Conservation (phyloP, 164 flowering plant genomes). For the Echeveria elegans region DNA sequence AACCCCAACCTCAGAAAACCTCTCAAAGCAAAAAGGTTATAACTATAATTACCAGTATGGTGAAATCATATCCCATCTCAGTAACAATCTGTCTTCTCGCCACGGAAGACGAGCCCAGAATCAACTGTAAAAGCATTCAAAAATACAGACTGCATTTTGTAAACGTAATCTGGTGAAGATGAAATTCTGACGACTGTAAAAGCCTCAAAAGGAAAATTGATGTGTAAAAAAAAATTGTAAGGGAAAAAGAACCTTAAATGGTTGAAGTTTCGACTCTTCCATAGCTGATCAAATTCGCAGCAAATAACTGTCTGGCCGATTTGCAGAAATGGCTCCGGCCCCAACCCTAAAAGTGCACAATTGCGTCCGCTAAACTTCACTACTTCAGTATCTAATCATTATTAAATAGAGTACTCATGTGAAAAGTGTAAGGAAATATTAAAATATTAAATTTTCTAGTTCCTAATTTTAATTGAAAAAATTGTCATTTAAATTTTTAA, state of each 20-base stretch:
- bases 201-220: not conserved
- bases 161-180: not conserved
- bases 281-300: not conserved
- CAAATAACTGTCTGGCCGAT: not conserved
- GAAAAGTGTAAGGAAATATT: no score
- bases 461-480: no score
- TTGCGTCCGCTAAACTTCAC: no score
- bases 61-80: conserved; percentile 90
- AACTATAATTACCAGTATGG: conserved; percentile 39
- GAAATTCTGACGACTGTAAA: no score
- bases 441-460: no score
- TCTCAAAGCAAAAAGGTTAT: no score
- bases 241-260: not conserved
- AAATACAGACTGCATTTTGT: not conserved
- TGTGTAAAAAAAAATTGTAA: not conserved
- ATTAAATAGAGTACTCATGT: no score
- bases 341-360: no score
- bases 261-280: not conserved
- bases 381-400: no score
- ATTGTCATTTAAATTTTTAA: no score
- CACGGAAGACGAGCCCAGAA: conserved; percentile 76
- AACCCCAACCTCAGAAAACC: not conserved
- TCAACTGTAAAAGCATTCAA: conserved; percentile 47
- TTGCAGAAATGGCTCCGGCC: not conserved
- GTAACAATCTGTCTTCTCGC: conserved; percentile 61